Percentiles rank a stretch among this genome's conserved stretches.
Conservation (phyloP, 352 stramenopile species). For the Thraustochytrium striatum region DNA sequence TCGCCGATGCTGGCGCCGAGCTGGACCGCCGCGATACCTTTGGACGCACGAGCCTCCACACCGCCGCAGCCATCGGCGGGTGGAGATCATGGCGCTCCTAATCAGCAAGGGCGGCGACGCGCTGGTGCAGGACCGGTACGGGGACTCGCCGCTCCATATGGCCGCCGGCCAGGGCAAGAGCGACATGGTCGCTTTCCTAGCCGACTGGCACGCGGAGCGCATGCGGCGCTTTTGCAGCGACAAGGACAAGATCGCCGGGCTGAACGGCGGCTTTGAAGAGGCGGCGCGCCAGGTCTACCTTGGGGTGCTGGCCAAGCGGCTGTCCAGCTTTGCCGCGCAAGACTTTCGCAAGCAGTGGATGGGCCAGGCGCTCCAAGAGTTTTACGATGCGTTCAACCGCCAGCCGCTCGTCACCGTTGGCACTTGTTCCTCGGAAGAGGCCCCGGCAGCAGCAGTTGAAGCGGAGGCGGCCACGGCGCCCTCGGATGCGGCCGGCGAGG, state of each 20-base stretch:
- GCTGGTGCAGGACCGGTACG: slow-evolving; percentile 10
- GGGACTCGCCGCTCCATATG: slow-evolving; percentile 22
- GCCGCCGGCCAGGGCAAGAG: slow-evolving; percentile 3
- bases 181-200: neutral
- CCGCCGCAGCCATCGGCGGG: neutral
- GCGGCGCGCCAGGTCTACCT: neutral
- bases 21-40: slow-evolving; percentile 12
- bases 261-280: neutral
- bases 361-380: slow-evolving; percentile 5
- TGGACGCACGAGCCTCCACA: slow-evolving; percentile 1
- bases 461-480: too few relatives aligned
- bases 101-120: neutral
- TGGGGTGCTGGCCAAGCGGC: neutral
- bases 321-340: neutral
- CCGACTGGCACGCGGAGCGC: slow-evolving; percentile 35
- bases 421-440: too few relatives aligned
- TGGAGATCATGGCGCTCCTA: slow-evolving; percentile 19
- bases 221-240: slow-evolving; percentile 22
- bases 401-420: neutral
- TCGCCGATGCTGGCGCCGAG: slow-evolving; percentile 17
- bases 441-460: too few relatives aligned
- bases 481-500: too few relatives aligned
- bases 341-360: slow-evolving; percentile 28
- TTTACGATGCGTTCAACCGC: neutral
- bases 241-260: neutral